Conservation (phyloP, 176 grass and related monocot species). For the Juncus effusus region DNA sequence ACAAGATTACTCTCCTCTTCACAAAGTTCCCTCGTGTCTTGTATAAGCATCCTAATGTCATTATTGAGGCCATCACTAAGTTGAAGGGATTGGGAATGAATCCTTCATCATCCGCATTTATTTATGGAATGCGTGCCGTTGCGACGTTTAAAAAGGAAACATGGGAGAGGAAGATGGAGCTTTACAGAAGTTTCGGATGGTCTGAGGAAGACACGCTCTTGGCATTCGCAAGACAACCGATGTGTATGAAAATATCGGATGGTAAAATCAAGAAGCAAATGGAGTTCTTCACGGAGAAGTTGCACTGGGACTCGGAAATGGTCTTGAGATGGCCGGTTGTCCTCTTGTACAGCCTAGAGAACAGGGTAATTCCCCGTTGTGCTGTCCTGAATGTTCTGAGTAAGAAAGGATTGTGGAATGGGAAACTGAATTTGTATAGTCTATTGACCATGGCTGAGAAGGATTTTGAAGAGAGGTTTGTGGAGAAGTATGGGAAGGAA, state of each 20-base stretch:
- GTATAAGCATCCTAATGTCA: not conserved
- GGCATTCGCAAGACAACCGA: constrained; percentile 25
- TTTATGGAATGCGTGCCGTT: constrained; percentile 1
- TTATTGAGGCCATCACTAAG: constrained; percentile 13
- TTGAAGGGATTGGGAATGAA: constrained; percentile 26
- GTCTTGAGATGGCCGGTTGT: constrained; percentile 9
- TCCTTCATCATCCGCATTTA: not conserved
- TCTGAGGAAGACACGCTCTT: constrained; percentile 23
- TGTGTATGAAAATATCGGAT: constrained; percentile 14
- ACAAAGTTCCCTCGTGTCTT: not conserved
- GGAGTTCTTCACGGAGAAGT: constrained; percentile 22
- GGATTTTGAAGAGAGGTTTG: no score
- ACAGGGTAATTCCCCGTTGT: constrained; percentile 29
- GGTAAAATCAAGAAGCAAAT: constrained; percentile 19
- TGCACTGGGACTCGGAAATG: constrained; percentile 19
- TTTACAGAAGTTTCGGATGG: constrained; percentile 34
- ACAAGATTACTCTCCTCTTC: constrained; percentile 2
- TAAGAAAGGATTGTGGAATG: constrained; percentile 8
- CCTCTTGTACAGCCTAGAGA: constrained; percentile 24
- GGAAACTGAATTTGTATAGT: not conserved
- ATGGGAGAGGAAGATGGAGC: constrained; percentile 30
- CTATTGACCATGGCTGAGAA: not conserved
- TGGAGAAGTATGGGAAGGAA: no score
- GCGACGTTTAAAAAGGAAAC: not conserved
- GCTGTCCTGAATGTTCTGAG: constrained; percentile 9